These are phyloP conservation scores for Boletus rubescentipes DNA, from an alignment of 768 basidiomycete genomes.

Conservation along the genomic window DNA sequence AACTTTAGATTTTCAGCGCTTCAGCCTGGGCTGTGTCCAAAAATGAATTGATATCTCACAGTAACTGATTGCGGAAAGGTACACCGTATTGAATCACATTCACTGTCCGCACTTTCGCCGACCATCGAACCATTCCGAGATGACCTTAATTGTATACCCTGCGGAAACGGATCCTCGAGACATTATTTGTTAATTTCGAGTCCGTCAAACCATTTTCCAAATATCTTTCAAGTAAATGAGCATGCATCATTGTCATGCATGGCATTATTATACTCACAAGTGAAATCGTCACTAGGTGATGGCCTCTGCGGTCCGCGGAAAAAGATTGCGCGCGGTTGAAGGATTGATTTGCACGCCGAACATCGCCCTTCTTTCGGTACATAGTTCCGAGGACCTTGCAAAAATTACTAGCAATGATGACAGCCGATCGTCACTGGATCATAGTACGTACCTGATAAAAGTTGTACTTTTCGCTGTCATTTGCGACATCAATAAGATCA, in stretches of 20 bases:
- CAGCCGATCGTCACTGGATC: not conserved
- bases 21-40: too few species aligned
- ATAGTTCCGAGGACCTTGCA: slow-evolving; percentile 1
- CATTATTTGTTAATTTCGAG: not conserved
- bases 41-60: too few species aligned
- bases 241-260: too few species aligned
- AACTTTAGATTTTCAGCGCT: too few species aligned
- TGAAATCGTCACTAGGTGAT: not conserved
- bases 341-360: not conserved
- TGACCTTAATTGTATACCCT: too few species aligned
- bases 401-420: not conserved
- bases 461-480: not conserved
- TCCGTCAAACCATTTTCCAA: not conserved
- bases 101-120: not conserved
- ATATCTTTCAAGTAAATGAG: not conserved
- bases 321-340: not conserved
- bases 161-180: too few species aligned
- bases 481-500: not conserved
- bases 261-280: not conserved
- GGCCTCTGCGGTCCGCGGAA: not conserved
- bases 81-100: not conserved
- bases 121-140: too few species aligned
- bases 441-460: not conserved
- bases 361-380: not conserved
- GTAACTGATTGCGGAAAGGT: not conserved